These are phyloP conservation scores for Verticillium nubilum DNA, from an alignment of 2,329 filamentous ascomycete genomes.

Conservation along the genomic window DNA sequence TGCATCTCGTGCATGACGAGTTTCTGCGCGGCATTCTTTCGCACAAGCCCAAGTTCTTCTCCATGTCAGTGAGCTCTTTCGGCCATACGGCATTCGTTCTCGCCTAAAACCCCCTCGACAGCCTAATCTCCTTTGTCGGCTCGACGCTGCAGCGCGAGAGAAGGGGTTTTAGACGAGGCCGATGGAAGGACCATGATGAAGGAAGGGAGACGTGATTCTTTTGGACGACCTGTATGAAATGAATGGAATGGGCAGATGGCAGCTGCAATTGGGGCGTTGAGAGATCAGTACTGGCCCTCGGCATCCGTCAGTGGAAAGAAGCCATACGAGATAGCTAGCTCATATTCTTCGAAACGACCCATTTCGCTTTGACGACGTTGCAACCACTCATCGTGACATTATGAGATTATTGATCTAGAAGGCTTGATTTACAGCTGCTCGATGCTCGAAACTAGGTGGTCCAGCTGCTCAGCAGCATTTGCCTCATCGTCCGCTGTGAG, in stretches of 20 bases:
- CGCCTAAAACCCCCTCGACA: too few species aligned
- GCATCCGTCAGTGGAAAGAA: not conserved
- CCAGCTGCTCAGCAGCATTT: conserved; percentile 32
- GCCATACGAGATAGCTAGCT: not conserved
- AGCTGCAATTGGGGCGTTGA: not conserved
- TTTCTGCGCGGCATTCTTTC: too few species aligned
- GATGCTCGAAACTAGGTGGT: conserved; percentile 48
- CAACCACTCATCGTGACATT: not conserved
- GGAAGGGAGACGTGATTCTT: not conserved
- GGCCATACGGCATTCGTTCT: too few species aligned
- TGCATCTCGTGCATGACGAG: too few species aligned
- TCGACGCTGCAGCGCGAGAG: not conserved
- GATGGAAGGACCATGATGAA: not conserved
- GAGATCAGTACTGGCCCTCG: not conserved
- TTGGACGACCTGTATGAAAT: not conserved
- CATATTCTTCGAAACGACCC: not conserved
- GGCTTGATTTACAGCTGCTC: conserved; percentile 46
- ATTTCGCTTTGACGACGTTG: not conserved
- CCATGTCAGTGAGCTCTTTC: too few species aligned
- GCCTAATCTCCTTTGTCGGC: too few species aligned
- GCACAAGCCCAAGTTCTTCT: too few species aligned
- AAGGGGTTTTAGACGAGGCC: not conserved
- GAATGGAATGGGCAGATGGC: not conserved
- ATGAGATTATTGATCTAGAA: not conserved
- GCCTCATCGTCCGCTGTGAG: conserved; percentile 20